Conservation (phyloP, 129 eudicot species). For the Oenanthe sinensis region DNA sequence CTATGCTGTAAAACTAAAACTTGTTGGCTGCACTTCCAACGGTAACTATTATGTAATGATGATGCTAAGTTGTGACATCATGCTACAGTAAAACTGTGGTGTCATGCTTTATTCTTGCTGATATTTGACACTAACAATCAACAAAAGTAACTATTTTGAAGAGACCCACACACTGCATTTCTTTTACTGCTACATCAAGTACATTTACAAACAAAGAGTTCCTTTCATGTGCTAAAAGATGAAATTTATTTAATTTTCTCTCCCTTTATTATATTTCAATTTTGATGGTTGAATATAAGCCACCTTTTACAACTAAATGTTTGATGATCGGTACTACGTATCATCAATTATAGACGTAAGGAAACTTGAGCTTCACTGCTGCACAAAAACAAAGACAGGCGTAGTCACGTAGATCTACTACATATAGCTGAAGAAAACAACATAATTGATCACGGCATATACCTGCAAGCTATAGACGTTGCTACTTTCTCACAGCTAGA, state of each 20-base stretch:
- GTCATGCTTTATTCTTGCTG: too few species aligned
- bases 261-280: background rate
- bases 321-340: background rate
- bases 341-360: background rate
- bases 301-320: background rate
- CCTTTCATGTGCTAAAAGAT: background rate
- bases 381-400: background rate
- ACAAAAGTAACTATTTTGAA: background rate
- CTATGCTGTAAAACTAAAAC: too few species aligned
- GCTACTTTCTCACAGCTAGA: conserved; percentile 49
- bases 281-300: background rate
- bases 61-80: too few species aligned
- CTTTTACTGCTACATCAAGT: background rate
- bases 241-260: background rate
- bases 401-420: background rate
- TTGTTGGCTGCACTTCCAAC: too few species aligned
- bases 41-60: too few species aligned
- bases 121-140: too few species aligned
- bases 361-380: background rate
- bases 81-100: too few species aligned
- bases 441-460: background rate
- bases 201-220: background rate
- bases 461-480: conserved; percentile 65
- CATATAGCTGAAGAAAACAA: background rate
- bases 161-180: background rate